Conservation (phyloP, 768 basidiomycete genomes). For the Mycena latifolia region DNA sequence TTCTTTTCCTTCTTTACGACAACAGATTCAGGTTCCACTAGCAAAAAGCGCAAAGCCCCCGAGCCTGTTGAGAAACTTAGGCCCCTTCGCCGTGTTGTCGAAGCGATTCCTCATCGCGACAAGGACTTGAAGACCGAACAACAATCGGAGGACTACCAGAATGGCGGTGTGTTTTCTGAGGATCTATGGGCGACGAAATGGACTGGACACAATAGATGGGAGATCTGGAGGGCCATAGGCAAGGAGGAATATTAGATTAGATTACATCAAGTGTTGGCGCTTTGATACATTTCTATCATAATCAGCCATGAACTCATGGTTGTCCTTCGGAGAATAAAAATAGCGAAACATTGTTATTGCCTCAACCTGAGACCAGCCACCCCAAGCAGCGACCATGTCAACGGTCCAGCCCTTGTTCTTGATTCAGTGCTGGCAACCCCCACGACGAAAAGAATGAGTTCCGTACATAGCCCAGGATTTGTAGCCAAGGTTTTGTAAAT, state of each 20-base stretch:
- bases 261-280: not conserved
- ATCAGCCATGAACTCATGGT: slow-evolving; percentile 34
- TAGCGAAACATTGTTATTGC: slow-evolving; percentile 37
- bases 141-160: not conserved
- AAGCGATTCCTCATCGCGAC: not conserved
- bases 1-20: not conserved
- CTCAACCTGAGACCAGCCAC: slow-evolving; percentile 40
- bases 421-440: slow-evolving; percentile 38
- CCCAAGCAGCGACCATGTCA: slow-evolving; percentile 38
- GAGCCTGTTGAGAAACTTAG: not conserved
- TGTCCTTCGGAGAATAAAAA: slow-evolving; percentile 37
- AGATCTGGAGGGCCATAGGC: slow-evolving; percentile 29
- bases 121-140: not conserved
- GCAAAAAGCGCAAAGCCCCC: not conserved
- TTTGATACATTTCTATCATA: slow-evolving; percentile 32
- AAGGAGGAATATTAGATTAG: slow-evolving; percentile 20
- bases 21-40: not conserved
- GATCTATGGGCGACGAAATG: not conserved
- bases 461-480: slow-evolving; percentile 35
- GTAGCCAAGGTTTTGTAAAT: slow-evolving; percentile 36
- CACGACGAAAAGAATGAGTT: slow-evolving; percentile 39
- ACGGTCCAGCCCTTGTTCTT: slow-evolving; percentile 26
- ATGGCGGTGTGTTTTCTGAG: not conserved
- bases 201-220: slow-evolving; percentile 11
- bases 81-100: not conserved